These are phyloP conservation scores for Syzygium jambos DNA, from an alignment of 345 rosid genomes.

Conservation along the genomic window DNA sequence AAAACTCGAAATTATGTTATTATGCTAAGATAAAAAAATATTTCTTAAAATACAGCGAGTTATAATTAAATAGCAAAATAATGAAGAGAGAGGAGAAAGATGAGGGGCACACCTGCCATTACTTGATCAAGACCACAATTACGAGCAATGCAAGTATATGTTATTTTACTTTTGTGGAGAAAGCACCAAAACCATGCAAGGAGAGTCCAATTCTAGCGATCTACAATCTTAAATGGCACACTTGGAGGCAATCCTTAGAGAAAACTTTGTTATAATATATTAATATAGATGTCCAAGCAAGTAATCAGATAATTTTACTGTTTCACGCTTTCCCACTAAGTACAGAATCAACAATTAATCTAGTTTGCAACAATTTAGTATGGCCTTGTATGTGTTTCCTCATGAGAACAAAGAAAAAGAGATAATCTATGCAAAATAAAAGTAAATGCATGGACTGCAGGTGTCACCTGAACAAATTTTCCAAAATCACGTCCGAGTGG, in stretches of 20 bases:
- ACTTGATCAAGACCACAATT: neutral
- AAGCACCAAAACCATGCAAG: neutral
- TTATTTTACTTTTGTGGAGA: neutral
- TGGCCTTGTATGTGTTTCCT: neutral
- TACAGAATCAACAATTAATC: neutral
- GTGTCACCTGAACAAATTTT: constrained; percentile 61
- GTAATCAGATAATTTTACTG: neutral
- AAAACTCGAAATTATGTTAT: no score
- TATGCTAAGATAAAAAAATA: no score
- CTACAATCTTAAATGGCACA: neutral
- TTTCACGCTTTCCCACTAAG: neutral
- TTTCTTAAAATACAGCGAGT: neutral
- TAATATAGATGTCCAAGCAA: neutral
- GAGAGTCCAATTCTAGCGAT: neutral
- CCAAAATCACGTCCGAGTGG: constrained; percentile 78
- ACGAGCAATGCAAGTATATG: neutral
- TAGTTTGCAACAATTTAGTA: neutral
- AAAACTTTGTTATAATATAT: no score
- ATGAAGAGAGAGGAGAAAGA: neutral
- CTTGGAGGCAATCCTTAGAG: neutral
- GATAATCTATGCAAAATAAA: neutral
- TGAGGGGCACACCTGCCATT: neutral
- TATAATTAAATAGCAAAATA: no score
- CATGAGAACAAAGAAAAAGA: neutral
- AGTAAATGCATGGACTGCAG: constrained; percentile 10